These are phyloP conservation scores for Rhododendron ferrugineum DNA, from an alignment of 148 eudicot genomes.

Conservation along the genomic window DNA sequence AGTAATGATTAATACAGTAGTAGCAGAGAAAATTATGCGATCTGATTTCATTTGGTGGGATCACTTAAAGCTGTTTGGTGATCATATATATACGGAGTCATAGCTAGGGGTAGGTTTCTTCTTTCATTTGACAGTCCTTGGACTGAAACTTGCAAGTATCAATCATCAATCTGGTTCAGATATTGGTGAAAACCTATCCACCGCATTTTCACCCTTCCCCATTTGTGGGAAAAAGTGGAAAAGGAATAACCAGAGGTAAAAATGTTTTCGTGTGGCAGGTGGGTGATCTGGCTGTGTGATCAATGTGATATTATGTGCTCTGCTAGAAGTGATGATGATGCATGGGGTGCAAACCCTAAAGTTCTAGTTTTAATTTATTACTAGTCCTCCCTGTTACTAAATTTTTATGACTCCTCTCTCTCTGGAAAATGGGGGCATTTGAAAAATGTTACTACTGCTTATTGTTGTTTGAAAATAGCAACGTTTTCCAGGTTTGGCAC, in stretches of 20 bases:
- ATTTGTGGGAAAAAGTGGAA: not conserved
- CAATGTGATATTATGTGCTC: not conserved
- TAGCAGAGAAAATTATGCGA: not conserved
- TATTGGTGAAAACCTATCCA: not conserved
- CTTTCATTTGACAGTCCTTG: not conserved
- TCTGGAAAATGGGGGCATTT: not conserved
- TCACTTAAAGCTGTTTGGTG: not conserved
- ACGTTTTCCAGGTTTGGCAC: not conserved
- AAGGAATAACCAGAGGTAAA: not conserved
- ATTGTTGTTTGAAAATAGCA: not conserved
- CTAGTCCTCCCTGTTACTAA: not conserved
- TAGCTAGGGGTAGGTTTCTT: not conserved
- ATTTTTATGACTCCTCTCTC: not conserved
- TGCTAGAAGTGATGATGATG: not conserved
- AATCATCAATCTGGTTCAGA: not conserved
- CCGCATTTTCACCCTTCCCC: not conserved
- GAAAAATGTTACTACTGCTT: not conserved
- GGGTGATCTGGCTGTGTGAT: not conserved
- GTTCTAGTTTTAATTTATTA: not conserved
- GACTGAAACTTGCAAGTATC: not conserved
- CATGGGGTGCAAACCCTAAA: not conserved
- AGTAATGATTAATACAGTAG: not conserved
- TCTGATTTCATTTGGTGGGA: not conserved
- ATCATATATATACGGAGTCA: not conserved
- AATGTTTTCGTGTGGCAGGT: not conserved